A percentile compares a stretch with the other conserved stretches of the same genome.
phyloP scores from a whole-genome alignment of 2,329 filamentous ascomycete species.

The Fusarium abutilonis region DNA sequence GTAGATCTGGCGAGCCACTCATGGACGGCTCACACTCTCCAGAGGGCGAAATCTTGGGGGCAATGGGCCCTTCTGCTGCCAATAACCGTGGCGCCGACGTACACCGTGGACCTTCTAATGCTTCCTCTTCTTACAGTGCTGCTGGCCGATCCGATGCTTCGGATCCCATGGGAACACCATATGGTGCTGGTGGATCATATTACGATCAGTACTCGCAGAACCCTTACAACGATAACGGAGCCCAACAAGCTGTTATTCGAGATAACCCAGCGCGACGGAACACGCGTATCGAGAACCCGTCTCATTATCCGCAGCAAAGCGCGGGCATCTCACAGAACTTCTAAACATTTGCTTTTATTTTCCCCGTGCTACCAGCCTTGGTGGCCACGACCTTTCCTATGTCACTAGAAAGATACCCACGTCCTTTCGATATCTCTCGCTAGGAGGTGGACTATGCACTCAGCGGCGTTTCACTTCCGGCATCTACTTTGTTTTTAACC shows the following conservation, averaged over 20 bases:
- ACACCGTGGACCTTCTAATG: constrained; percentile 90
- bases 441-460: constrained; percentile 43
- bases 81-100: constrained; percentile 75
- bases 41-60: constrained; percentile 86
- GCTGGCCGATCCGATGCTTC: constrained; percentile 78
- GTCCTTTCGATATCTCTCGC: constrained; percentile 43
- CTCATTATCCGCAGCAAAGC: constrained; percentile 90
- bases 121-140: constrained; percentile 93
- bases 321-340: constrained; percentile 98
- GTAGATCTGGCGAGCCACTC: constrained; percentile 73
- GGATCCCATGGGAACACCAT: constrained; percentile 60
- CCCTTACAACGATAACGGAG: constrained; percentile 62
- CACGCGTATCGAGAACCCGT: constrained; percentile 91
- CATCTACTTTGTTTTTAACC: constrained; percentile 24
- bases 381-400: constrained; percentile 35
- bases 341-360: constrained; percentile 55
- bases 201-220: constrained; percentile 68
- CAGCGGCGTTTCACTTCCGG: constrained; percentile 32
- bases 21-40: constrained; percentile 62
- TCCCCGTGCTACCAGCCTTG: constrained; percentile 6
- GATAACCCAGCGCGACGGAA: constrained; percentile 93
- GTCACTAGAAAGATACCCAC: constrained; percentile 44
- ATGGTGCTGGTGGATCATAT: constrained; percentile 60
- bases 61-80: constrained; percentile 77
- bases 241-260: constrained; percentile 76